Evolutionary conservation across 83 land plant genomes (phyloP).

Genomic region (Diphasiastrum complanatum): DNA sequence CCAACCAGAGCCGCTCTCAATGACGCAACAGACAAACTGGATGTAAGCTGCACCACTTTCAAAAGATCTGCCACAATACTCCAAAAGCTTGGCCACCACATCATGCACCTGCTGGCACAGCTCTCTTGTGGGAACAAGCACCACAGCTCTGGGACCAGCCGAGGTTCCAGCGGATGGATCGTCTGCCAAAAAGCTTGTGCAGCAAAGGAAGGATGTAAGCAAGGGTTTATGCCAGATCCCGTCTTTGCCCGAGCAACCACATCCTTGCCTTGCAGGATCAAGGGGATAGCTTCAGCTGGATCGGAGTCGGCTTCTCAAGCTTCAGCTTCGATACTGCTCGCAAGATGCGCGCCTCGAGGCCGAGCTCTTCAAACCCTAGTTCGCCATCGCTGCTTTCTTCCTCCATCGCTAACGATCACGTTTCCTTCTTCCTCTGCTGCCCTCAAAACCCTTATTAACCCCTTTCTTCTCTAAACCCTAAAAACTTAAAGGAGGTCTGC

Average conservation of each 20-base stretch:
- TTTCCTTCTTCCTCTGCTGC: too few species aligned
- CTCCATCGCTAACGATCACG: too few species aligned
- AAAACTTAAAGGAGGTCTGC: too few species aligned
- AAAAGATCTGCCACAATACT: slow-evolving; percentile 56
- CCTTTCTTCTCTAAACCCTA: too few species aligned
- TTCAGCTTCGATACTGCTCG: slow-evolving; percentile 58
- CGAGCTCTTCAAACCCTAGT: slow-evolving; percentile 66
- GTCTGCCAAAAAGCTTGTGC: slow-evolving; percentile 57
- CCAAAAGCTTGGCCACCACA: slow-evolving; percentile 51
- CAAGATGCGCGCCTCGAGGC: slow-evolving; percentile 64
- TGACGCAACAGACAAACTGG: slow-evolving; percentile 45
- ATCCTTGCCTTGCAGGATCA: slow-evolving; percentile 83
- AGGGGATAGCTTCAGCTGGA: slow-evolving; percentile 76
- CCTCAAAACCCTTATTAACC: too few species aligned
- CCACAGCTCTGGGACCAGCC: slow-evolving; percentile 50
- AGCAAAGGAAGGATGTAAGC: slow-evolving; percentile 86
- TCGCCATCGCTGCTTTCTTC: slow-evolving; percentile 42
- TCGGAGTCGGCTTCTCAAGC: slow-evolving; percentile 59
- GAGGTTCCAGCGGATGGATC: slow-evolving; percentile 5
- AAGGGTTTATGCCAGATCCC: slow-evolving; percentile 91
- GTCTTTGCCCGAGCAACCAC: slow-evolving; percentile 91
- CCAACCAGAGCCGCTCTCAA: slow-evolving; percentile 60
- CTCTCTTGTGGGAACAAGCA: slow-evolving; percentile 93
- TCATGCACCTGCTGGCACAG: slow-evolving; percentile 80
- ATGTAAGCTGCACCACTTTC: slow-evolving; percentile 68